A percentile compares a stretch with the other conserved stretches of the same genome.
Conservation (phyloP, 345 rosid species). For the Populus alba region DNA sequence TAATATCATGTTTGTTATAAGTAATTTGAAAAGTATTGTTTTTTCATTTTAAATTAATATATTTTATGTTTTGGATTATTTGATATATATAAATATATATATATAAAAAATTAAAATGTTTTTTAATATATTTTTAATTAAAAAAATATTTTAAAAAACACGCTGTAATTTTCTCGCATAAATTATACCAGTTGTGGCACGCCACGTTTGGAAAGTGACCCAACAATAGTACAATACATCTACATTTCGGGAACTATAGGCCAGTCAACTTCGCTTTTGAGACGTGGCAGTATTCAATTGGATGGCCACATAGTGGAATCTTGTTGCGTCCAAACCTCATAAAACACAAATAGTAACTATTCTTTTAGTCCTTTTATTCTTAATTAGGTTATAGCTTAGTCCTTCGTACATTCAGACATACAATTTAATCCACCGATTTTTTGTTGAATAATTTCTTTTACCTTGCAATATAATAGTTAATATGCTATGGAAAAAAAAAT, state of each 20-base stretch:
- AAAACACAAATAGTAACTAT: background rate
- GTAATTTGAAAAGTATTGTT: too few species aligned
- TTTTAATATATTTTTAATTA: too few species aligned
- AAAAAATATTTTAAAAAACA: too few species aligned
- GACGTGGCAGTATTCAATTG: conserved; percentile 22
- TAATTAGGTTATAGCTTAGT: background rate
- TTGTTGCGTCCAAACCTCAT: background rate
- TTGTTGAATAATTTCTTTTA: too few species aligned
- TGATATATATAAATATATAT: fast-evolving
- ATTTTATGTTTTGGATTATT: too few species aligned
- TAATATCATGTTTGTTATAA: too few species aligned
- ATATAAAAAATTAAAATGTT: too few species aligned
- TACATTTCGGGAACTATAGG: background rate
- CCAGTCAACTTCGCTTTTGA: background rate
- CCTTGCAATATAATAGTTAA: too few species aligned
- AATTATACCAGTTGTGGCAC: background rate
- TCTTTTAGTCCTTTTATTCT: background rate
- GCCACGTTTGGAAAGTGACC: background rate
- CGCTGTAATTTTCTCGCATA: background rate
- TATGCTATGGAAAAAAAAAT: too few species aligned
- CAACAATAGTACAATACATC: background rate
- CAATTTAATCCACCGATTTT: background rate
- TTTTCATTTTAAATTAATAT: too few species aligned
- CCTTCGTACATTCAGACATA: background rate
- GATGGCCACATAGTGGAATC: background rate